phyloP scores from a whole-genome alignment of 305 asterid genomes.

The Lippia alba region DNA sequence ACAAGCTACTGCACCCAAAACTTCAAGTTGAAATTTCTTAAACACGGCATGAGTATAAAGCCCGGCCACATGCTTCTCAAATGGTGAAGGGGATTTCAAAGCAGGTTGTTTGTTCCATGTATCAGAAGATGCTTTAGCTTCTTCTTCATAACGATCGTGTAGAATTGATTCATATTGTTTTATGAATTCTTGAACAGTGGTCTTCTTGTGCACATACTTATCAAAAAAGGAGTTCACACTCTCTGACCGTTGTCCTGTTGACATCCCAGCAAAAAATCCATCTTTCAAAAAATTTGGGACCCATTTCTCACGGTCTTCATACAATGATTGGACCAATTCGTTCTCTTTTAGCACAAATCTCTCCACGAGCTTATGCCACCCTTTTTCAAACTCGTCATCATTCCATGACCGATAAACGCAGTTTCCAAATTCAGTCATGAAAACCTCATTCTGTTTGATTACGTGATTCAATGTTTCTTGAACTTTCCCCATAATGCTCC shows the following conservation, averaged over 20 bases:
- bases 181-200: slow-evolving; percentile 75
- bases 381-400: slow-evolving; percentile 81
- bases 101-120: slow-evolving; percentile 89
- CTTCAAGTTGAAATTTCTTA: slow-evolving; percentile 86
- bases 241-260: slow-evolving; percentile 78
- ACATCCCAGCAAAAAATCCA: slow-evolving; percentile 87
- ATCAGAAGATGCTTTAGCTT: slow-evolving; percentile 86
- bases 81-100: slow-evolving; percentile 95
- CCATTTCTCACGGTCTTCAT: slow-evolving; percentile 83
- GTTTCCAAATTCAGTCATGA: slow-evolving; percentile 71
- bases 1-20: slow-evolving; percentile 96
- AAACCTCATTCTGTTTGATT: slow-evolving; percentile 70
- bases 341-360: slow-evolving; percentile 74
- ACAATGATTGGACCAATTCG: slow-evolving; percentile 69
- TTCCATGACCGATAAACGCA: slow-evolving; percentile 81
- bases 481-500: slow-evolving; percentile 83
- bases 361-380: slow-evolving; percentile 83
- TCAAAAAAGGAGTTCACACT: slow-evolving; percentile 90
- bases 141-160: slow-evolving; percentile 94
- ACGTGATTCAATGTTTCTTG: slow-evolving; percentile 70
- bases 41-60: slow-evolving; percentile 77
- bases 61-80: slow-evolving; percentile 85
- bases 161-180: slow-evolving; percentile 79
- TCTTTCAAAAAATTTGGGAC: slow-evolving; percentile 70
- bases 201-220: slow-evolving; percentile 92